Evolutionary conservation across 139 green algal species (phyloP).

Genomic region (Edaphochlamys debaryana): DNA sequence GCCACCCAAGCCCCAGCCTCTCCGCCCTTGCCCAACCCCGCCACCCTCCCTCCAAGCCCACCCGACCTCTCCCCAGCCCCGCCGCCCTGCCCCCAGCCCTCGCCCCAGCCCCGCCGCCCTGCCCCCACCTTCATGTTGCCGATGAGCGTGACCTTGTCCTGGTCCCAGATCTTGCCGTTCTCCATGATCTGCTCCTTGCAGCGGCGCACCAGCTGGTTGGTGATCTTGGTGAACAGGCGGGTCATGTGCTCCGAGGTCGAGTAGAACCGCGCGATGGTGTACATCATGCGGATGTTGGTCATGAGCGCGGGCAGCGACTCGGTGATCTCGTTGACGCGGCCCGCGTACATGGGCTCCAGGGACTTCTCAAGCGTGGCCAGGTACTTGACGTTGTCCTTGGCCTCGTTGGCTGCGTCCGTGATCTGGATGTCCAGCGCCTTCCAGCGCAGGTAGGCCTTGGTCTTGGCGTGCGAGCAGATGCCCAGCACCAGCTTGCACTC

Average conservation of each 20-base stretch:
- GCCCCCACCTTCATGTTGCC: constrained; percentile 73
- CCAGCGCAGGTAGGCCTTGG: constrained; percentile 75
- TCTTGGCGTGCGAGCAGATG: constrained; percentile 69
- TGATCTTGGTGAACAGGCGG: constrained; percentile 86
- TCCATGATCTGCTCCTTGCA: constrained; percentile 80
- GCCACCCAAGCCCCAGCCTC: too few relatives aligned
- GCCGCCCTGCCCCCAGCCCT: too few relatives aligned
- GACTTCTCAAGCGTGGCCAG: constrained; percentile 87
- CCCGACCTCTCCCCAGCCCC: too few relatives aligned
- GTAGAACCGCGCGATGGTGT: constrained; percentile 93
- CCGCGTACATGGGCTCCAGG: constrained; percentile 84
- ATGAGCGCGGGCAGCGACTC: constrained; percentile 82
- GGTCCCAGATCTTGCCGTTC: constrained; percentile 83
- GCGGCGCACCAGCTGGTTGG: constrained; percentile 81
- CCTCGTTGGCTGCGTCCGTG: constrained; percentile 90
- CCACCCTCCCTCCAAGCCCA: too few relatives aligned
- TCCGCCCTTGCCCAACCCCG: too few relatives aligned
- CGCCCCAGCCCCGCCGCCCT: too few relatives aligned
- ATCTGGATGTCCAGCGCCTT: constrained; percentile 83
- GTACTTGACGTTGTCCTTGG: constrained; percentile 95
- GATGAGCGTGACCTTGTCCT: constrained; percentile 78
- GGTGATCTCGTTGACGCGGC: constrained; percentile 73
- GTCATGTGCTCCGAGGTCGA: constrained; percentile 85
- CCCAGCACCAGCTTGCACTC: constrained; percentile 83
- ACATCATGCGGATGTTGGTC: constrained; percentile 85